These are phyloP conservation scores for Nicotiana paniculata DNA, from an alignment of 257 asterid genomes.

Conservation along the genomic window DNA sequence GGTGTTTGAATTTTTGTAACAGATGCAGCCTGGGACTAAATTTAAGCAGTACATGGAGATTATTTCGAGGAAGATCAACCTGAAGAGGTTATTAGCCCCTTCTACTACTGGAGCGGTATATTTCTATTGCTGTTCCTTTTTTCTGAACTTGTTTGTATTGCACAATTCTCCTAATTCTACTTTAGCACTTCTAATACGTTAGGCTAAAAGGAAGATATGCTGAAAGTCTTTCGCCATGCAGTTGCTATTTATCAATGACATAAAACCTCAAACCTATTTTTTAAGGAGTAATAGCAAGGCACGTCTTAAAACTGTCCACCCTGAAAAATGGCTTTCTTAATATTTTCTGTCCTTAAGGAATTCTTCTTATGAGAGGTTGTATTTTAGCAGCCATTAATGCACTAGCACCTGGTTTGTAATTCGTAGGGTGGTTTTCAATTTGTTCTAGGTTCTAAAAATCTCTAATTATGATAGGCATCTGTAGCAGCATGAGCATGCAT, in stretches of 20 bases:
- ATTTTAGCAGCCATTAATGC: neutral
- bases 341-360: neutral
- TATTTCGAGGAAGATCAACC: conserved; percentile 44
- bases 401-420: neutral
- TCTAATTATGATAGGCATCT: neutral
- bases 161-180: neutral
- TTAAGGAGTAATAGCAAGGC: neutral
- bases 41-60: conserved; percentile 33
- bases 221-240: neutral
- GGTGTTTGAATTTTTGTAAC: conserved; percentile 19
- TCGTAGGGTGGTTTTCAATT: neutral
- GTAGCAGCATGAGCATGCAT: neutral
- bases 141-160: conserved; percentile 2
- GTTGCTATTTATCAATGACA: neutral
- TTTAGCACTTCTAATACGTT: neutral
- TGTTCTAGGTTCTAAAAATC: neutral
- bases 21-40: conserved; percentile 34
- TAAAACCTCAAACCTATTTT: neutral
- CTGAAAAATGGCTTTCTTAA: neutral
- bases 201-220: neutral
- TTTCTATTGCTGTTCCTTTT: conserved; percentile 3
- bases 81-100: conserved; percentile 75
- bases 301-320: neutral
- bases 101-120: conserved; percentile 79
- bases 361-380: neutral